Percentiles rank a stretch among this genome's conserved stretches.
These are phyloP conservation scores for Penicillium ochrochloron DNA, from an alignment of 495 filamentous ascomycete species.

Conservation along the genomic window DNA sequence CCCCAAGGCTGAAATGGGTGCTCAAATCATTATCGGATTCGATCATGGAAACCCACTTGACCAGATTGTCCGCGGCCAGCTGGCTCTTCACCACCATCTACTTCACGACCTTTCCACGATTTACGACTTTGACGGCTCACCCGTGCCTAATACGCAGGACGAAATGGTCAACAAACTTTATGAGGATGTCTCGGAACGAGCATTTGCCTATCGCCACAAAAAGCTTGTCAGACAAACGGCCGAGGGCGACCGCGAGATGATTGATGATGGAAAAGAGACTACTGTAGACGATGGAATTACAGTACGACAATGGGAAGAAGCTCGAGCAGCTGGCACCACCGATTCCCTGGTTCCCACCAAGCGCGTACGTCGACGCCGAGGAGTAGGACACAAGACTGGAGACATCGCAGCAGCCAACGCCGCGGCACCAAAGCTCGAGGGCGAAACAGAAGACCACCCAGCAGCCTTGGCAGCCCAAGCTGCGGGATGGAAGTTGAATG, in stretches of 20 bases:
- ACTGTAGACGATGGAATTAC: constrained; percentile 69
- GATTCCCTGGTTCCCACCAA: constrained; percentile 47
- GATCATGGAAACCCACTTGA: constrained; percentile 93
- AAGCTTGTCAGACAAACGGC: constrained; percentile 67
- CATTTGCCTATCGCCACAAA: constrained; percentile 85
- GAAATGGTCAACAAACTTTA: constrained; percentile 84
- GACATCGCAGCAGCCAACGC: constrained; percentile 41
- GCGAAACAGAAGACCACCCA: constrained; percentile 64
- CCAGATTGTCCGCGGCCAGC: constrained; percentile 85
- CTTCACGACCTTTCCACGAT: constrained; percentile 85
- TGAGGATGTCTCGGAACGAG: constrained; percentile 90
- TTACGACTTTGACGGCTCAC: constrained; percentile 83
- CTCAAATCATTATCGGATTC: constrained; percentile 97
- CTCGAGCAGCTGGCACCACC: constrained; percentile 49
- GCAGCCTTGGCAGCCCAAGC: constrained; percentile 69
- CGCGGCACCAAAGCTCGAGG: constrained; percentile 59
- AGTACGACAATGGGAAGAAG: constrained; percentile 71
- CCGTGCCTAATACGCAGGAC: constrained; percentile 81
- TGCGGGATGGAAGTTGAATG: constrained; percentile 81
- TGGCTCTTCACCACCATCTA: constrained; percentile 83
- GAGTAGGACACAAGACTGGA: constrained; percentile 50
- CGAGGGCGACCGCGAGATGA: constrained; percentile 83
- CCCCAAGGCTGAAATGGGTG: constrained; percentile 94
- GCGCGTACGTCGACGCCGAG: constrained; percentile 47
- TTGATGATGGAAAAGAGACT: constrained; percentile 81